phyloP scores from a whole-genome alignment of 2,329 filamentous ascomycete species.

The Reticulascus tulasneorum region DNA sequence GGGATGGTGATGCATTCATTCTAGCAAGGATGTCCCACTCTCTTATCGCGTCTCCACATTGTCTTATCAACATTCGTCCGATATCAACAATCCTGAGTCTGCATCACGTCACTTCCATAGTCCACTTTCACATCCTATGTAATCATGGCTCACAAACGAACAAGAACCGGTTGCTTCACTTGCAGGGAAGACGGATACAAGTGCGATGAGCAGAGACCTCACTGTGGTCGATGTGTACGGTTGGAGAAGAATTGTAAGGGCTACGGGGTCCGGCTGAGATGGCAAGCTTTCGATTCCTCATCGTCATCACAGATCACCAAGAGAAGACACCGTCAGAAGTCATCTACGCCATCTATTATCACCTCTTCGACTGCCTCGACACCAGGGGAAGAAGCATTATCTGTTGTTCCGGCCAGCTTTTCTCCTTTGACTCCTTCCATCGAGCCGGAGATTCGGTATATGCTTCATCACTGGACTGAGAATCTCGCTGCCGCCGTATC shows the following conservation, averaged over 20 bases:
- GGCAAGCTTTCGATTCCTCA: constrained; percentile 14
- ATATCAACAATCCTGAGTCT: too few relatives aligned
- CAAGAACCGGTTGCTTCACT: constrained; percentile 9
- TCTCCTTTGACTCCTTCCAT: background rate
- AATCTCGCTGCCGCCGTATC: constrained; percentile 23
- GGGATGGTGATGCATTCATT: too few relatives aligned
- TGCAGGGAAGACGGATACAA: constrained; percentile 28
- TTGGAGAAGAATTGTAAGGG: constrained; percentile 25
- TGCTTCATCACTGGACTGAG: constrained; percentile 25
- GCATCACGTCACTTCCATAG: too few relatives aligned
- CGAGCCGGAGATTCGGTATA: constrained; percentile 7
- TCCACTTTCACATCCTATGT: background rate
- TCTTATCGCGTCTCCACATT: too few relatives aligned
- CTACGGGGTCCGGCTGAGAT: constrained; percentile 24
- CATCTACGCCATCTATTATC: fast-evolving
- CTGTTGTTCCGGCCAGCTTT: constrained; percentile 2
- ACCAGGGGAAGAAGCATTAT: background rate
- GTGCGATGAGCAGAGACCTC: constrained; percentile 26
- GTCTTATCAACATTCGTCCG: too few relatives aligned
- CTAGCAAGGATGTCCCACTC: too few relatives aligned
- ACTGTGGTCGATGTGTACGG: constrained; percentile 24
- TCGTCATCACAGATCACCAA: background rate
- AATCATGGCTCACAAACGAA: constrained; percentile 5
- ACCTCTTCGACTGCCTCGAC: background rate
- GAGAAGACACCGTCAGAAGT: background rate